Conservation (phyloP, 495 filamentous ascomycete genomes). For the Umbilicaria muhlenbergii region DNA sequence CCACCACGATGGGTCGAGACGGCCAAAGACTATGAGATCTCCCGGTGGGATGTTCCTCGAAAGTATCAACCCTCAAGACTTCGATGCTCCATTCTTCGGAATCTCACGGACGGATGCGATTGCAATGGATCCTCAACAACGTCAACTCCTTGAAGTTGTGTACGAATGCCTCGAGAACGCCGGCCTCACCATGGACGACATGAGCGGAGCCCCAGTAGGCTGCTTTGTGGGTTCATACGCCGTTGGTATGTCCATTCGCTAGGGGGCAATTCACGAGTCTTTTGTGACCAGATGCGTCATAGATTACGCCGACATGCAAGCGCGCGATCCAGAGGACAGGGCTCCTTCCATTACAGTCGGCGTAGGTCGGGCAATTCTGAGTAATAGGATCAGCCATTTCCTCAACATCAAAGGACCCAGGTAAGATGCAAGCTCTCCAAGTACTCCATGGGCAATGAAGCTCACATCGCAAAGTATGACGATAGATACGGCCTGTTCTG, state of each 20-base stretch:
- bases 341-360: conserved; percentile 10
- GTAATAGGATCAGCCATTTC: conserved; percentile 19
- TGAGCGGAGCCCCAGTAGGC: conserved; percentile 5
- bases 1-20: conserved; percentile 11
- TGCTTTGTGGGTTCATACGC: conserved; percentile 8
- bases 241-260: too few species aligned
- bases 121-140: conserved; percentile 41
- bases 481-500: conserved; percentile 16
- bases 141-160: conserved; percentile 37
- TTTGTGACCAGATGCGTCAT: too few species aligned
- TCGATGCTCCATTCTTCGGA: conserved; percentile 27
- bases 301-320: conserved; percentile 16
- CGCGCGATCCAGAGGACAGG: conserved; percentile 17
- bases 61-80: conserved; percentile 14
- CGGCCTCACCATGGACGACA: conserved; percentile 2
- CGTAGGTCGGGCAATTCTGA: conserved; percentile 13
- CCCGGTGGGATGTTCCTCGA: conserved; percentile 36
- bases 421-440: too few species aligned
- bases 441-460: too few species aligned
- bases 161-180: conserved; percentile 23
- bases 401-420: conserved; percentile 19
- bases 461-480: conserved; percentile 11
- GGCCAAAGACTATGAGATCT: conserved; percentile 17
- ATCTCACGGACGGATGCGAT: too few species aligned
- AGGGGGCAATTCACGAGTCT: too few species aligned